phyloP scores from a whole-genome alignment of 441 rosid species.

The Geranium incanum region DNA sequence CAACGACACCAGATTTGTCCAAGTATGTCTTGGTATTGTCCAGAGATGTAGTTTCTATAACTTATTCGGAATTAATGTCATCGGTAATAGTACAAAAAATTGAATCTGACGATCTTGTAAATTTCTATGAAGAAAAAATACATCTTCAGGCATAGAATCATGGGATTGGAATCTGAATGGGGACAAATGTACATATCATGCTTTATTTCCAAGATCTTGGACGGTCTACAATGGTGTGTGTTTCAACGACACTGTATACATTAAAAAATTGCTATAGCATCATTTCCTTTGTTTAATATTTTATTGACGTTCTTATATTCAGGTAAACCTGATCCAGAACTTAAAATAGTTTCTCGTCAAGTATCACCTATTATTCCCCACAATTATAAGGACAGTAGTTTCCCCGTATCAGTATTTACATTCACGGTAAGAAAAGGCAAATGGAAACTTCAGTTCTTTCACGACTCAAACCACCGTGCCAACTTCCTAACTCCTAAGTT shows the following conservation, averaged over 20 bases:
- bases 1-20: slow-evolving; percentile 18
- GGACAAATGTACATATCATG: slow-evolving; percentile 32
- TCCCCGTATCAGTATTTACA: slow-evolving; percentile 34
- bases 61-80: background rate
- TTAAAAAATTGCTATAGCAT: background rate
- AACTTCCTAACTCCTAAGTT: slow-evolving; percentile 2
- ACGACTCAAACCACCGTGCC: slow-evolving; percentile 8
- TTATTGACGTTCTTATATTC: slow-evolving; percentile 5
- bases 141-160: slow-evolving; percentile 28
- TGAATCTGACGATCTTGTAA: background rate
- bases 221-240: slow-evolving; percentile 32
- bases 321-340: slow-evolving; percentile 36
- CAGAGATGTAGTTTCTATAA: background rate
- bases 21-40: slow-evolving; percentile 19
- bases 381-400: slow-evolving; percentile 35
- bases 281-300: slow-evolving; percentile 1
- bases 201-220: slow-evolving; percentile 37
- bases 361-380: slow-evolving; percentile 35
- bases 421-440: slow-evolving; percentile 29
- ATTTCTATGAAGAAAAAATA: slow-evolving; percentile 17
- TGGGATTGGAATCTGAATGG: slow-evolving; percentile 40
- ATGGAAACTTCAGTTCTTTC: background rate
- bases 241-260: slow-evolving; percentile 1
- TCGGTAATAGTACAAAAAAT: background rate
- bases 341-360: slow-evolving; percentile 30